Evolutionary conservation across 2,329 filamentous ascomycete species (phyloP).

Genomic region (Cryphonectria parasitica): DNA sequence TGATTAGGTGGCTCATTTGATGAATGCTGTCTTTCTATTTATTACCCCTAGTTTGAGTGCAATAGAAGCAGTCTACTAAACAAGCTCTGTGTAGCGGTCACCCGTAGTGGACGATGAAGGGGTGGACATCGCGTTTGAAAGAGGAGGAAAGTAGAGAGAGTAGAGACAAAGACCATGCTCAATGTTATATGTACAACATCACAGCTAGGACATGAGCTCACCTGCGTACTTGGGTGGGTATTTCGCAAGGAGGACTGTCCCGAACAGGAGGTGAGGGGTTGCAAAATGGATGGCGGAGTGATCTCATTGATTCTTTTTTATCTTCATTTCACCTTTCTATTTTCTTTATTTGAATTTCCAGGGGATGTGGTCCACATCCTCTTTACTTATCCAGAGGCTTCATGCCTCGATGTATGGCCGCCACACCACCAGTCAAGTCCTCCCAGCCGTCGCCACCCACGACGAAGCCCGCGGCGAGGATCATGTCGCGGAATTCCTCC

Average conservation of each 20-base stretch:
- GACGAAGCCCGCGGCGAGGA: slow-evolving; percentile 80
- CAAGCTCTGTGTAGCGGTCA: not conserved
- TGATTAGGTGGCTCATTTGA: not conserved
- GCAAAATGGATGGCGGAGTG: slow-evolving; percentile 12
- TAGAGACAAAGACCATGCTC: not conserved
- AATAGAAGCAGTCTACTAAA: not conserved
- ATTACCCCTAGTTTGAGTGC: not conserved
- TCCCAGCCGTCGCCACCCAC: slow-evolving; percentile 85
- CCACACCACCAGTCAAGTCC: slow-evolving; percentile 88
- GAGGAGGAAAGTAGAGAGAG: not conserved
- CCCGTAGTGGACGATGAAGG: not conserved
- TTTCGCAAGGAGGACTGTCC: not conserved
- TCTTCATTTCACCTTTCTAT: not conserved
- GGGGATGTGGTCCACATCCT: not conserved
- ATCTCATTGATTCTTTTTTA: not conserved
- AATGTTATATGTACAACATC: not conserved
- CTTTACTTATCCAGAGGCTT: slow-evolving; percentile 60
- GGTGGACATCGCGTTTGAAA: not conserved
- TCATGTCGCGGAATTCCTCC: slow-evolving; percentile 81
- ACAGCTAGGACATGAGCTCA: not conserved
- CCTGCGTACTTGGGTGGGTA: not conserved
- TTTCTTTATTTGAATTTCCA: not conserved
- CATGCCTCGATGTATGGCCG: slow-evolving; percentile 94
- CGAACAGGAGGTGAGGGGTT: not conserved
- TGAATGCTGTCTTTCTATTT: not conserved